These are phyloP conservation scores for Amanita exitialis DNA, from an alignment of 768 basidiomycete genomes.

Conservation along the genomic window DNA sequence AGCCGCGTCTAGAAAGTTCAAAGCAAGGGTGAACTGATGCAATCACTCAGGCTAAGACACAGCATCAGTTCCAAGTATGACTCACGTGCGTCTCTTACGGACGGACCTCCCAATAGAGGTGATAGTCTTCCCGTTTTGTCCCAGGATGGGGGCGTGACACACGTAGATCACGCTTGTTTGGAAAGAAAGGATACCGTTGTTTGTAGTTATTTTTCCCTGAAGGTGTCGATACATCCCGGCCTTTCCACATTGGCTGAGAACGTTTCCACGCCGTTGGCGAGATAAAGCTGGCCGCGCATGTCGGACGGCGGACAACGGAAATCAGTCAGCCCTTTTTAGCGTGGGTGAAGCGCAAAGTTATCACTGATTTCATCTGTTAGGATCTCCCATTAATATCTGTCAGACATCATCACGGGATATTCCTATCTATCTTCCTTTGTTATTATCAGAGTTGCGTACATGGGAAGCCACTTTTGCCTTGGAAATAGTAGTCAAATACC, in stretches of 20 bases:
- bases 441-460: not conserved
- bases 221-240: slow-evolving; percentile 2
- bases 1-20: not conserved
- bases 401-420: slow-evolving; percentile 2
- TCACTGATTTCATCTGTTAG: not conserved
- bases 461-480: not conserved
- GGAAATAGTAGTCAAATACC: not conserved
- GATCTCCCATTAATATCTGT: not conserved
- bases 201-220: not conserved
- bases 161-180: not conserved
- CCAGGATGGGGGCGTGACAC: not conserved
- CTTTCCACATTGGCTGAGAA: slow-evolving; percentile 1
- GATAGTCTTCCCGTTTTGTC: not conserved
- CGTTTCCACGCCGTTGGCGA: slow-evolving; percentile 2
- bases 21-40: not conserved
- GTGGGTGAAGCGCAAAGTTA: not conserved
- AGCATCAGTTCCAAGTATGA: not conserved
- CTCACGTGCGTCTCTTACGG: not conserved
- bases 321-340: not conserved
- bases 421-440: slow-evolving; percentile 1
- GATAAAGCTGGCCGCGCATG: not conserved
- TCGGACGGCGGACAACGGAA: not conserved
- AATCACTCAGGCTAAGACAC: not conserved
- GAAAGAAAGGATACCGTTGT: not conserved
- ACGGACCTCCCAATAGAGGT: not conserved